Conservation (phyloP, 768 basidiomycete species). For the Rhodotorula toruloides region DNA sequence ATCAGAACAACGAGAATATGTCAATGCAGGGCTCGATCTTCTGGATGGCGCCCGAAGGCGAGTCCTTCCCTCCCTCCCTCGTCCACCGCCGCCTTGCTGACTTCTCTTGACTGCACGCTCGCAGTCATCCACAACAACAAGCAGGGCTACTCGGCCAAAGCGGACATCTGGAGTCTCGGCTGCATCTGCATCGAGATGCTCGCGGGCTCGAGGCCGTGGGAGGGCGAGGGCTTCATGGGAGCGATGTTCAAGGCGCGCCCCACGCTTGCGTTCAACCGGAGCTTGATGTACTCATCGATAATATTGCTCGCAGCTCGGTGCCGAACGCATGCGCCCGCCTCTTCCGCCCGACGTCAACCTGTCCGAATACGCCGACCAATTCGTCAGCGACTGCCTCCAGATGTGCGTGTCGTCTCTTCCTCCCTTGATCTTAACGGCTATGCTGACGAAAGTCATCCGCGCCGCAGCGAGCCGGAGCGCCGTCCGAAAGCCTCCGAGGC, state of each 20-base stretch:
- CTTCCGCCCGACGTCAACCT: constrained; percentile 76
- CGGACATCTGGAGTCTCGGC: constrained; percentile 92
- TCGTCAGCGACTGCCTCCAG: constrained; percentile 81
- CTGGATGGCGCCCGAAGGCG: constrained; percentile 98
- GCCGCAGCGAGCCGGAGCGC: constrained; percentile 32
- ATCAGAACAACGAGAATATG: constrained; percentile 62
- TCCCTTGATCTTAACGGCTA: neutral
- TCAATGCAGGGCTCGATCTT: constrained; percentile 96
- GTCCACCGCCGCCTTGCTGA: neutral
- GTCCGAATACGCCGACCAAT: constrained; percentile 71
- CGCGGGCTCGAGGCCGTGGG: constrained; percentile 94
- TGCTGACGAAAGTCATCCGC: neutral
- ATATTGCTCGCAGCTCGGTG: constrained; percentile 60
- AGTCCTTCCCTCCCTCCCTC: constrained; percentile 46
- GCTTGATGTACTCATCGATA: neutral
- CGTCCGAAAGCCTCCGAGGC: constrained; percentile 38
- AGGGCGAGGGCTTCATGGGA: constrained; percentile 76
- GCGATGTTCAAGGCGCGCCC: constrained; percentile 84
- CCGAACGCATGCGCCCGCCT: constrained; percentile 77
- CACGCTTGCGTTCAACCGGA: neutral
- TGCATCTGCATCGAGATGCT: constrained; percentile 99
- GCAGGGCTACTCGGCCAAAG: constrained; percentile 85
- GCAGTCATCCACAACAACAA: constrained; percentile 66
- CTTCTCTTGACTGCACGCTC: constrained; percentile 1
- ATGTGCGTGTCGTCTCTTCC: constrained; percentile 53